These are phyloP conservation scores for Talaromyces rugulosus DNA, from an alignment of 2,329 filamentous ascomycete species.

Conservation along the genomic window DNA sequence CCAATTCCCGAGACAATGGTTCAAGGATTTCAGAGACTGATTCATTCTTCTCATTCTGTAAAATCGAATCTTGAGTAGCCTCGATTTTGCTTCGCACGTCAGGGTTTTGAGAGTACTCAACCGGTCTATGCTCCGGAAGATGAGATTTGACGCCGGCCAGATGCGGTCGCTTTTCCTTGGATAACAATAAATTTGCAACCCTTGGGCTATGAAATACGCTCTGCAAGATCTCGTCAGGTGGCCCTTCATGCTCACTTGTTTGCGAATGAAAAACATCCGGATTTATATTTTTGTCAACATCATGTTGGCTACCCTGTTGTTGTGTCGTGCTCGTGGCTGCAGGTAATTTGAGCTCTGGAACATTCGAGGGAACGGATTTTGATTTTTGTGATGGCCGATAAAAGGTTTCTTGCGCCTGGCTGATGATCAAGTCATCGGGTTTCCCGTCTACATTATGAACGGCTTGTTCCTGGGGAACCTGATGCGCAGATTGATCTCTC, in stretches of 20 bases:
- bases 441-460: constrained; percentile 34
- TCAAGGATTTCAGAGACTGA: background rate
- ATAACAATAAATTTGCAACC: constrained; percentile 53
- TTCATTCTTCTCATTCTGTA: background rate
- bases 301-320: constrained; percentile 36
- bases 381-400: constrained; percentile 47
- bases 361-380: constrained; percentile 47
- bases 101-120: background rate
- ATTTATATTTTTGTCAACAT: constrained; percentile 43
- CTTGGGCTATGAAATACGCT: constrained; percentile 60
- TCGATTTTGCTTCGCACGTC: background rate
- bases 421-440: constrained; percentile 33
- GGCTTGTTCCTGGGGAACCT: constrained; percentile 50
- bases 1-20: background rate
- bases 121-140: background rate
- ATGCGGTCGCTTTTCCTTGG: constrained; percentile 1
- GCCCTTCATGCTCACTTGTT: constrained; percentile 37
- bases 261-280: constrained; percentile 52
- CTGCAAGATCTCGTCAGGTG: constrained; percentile 56
- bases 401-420: constrained; percentile 57
- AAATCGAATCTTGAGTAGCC: background rate
- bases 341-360: constrained; percentile 55
- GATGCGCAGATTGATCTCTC: constrained; percentile 40
- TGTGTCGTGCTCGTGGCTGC: constrained; percentile 46
- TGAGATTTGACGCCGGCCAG: constrained; percentile 16